Conservation (phyloP, 176 grass and related monocot species). For the Cymbopogon citratus region DNA sequence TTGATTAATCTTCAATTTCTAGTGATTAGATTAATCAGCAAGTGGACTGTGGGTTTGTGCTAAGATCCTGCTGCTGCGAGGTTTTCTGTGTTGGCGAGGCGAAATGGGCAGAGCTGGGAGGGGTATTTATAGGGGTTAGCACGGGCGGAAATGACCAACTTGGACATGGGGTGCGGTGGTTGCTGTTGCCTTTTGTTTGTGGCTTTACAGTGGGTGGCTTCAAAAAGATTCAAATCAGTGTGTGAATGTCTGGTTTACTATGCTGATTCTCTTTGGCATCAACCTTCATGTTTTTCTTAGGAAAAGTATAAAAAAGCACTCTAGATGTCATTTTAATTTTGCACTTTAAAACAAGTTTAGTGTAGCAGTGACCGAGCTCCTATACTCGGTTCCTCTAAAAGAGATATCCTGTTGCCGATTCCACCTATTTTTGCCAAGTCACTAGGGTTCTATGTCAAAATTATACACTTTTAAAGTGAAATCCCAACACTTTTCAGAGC, state of each 20-base stretch:
- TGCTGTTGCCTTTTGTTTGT: neutral
- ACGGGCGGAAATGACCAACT: conserved; percentile 11
- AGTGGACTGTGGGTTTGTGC: neutral
- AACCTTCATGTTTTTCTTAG: neutral
- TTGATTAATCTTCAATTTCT: neutral
- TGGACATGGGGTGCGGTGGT: conserved; percentile 18
- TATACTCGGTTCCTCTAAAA: neutral
- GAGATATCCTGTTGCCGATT: too few relatives aligned
- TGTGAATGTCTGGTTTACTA: neutral
- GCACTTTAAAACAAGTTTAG: neutral
- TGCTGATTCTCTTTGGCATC: neutral
- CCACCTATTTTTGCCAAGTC: too few relatives aligned
- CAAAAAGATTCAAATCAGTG: neutral
- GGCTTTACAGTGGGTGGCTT: neutral
- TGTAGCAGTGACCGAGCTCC: neutral
- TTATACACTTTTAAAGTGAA: neutral
- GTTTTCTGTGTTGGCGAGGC: neutral
- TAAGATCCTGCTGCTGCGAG: neutral
- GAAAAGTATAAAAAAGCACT: neutral
- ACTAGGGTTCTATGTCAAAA: neutral
- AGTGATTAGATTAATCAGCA: neutral
- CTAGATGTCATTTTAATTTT: neutral
- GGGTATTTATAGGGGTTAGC: conserved; percentile 33
- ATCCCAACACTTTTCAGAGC: neutral
- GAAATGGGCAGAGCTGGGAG: neutral